These are phyloP conservation scores for Boletus reticulatus DNA, from an alignment of 768 basidiomycete genomes.

Conservation along the genomic window DNA sequence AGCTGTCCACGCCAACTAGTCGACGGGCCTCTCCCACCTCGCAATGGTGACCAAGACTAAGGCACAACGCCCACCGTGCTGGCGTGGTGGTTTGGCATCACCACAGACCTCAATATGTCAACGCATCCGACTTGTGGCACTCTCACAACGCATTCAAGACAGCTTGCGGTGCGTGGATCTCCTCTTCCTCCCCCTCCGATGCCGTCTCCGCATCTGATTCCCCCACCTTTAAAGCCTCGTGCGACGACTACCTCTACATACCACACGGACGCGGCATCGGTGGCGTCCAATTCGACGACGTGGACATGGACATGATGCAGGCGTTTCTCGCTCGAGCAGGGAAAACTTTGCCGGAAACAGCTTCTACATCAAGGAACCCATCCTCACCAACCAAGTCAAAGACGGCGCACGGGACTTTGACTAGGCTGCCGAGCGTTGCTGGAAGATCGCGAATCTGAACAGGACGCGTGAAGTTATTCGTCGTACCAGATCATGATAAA, in stretches of 20 bases:
- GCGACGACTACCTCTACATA: slow-evolving; percentile 55
- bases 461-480: slow-evolving; percentile 68
- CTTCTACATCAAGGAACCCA: slow-evolving; percentile 63
- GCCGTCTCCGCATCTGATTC: slow-evolving; percentile 31
- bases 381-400: slow-evolving; percentile 43
- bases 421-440: slow-evolving; percentile 66
- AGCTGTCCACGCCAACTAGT: slow-evolving; percentile 24
- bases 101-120: slow-evolving; percentile 38
- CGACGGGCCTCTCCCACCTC: background rate
- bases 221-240: slow-evolving; percentile 47
- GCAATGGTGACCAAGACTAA: background rate
- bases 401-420: slow-evolving; percentile 65
- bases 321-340: slow-evolving; percentile 18
- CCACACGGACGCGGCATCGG: slow-evolving; percentile 54
- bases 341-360: slow-evolving; percentile 87
- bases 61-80: slow-evolving; percentile 5
- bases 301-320: slow-evolving; percentile 32
- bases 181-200: too few relatives aligned
- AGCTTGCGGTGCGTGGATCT: slow-evolving; percentile 41
- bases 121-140: slow-evolving; percentile 42
- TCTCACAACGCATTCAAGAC: slow-evolving; percentile 46
- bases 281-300: slow-evolving; percentile 58
- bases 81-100: slow-evolving; percentile 28
- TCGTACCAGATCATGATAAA: slow-evolving; percentile 74
- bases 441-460: slow-evolving; percentile 75